A percentile compares a stretch with the other conserved stretches of the same genome.
phyloP scores from a whole-genome alignment of 1,284 basidiomycete genomes.

The Austropuccinia psidii region DNA sequence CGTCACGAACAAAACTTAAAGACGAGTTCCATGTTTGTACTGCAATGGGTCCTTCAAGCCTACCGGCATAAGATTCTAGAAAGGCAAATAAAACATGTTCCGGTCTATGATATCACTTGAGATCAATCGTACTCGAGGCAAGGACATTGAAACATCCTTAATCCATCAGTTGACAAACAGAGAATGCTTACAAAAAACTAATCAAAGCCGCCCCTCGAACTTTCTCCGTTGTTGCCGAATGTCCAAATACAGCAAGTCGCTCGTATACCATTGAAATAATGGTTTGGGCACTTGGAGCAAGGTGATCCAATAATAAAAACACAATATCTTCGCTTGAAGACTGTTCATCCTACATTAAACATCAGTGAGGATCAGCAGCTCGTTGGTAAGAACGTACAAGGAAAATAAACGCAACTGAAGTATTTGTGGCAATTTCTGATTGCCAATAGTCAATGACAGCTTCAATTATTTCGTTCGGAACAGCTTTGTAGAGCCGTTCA shows the following conservation, averaged over 20 bases:
- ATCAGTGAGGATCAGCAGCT: neutral
- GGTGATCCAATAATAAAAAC: constrained; percentile 73
- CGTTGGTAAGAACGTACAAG: neutral
- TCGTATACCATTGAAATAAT: constrained; percentile 86
- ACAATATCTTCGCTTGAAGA: constrained; percentile 48
- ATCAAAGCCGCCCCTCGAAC: constrained; percentile 27
- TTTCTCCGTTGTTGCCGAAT: constrained; percentile 37
- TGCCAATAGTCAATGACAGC: constrained; percentile 69
- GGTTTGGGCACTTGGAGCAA: constrained; percentile 76
- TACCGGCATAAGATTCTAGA: constrained; percentile 74
- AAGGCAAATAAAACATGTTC: constrained; percentile 69
- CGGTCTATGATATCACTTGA: constrained; percentile 51
- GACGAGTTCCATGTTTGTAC: constrained; percentile 83
- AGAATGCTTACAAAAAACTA: constrained; percentile 22
- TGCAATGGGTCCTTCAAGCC: constrained; percentile 78
- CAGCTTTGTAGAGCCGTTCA: constrained; percentile 74
- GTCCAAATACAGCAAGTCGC: constrained; percentile 54
- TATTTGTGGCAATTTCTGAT: constrained; percentile 36
- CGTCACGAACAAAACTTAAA: constrained; percentile 70
- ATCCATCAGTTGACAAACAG: neutral
- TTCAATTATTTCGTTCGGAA: constrained; percentile 72
- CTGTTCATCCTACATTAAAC: constrained; percentile 22
- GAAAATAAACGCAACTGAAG: neutral
- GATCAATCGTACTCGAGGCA: neutral
- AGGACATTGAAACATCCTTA: constrained; percentile 15